Percentiles rank a stretch among this genome's conserved stretches.
Conservation (phyloP, 768 basidiomycete genomes). For the Stropharia rugosoannulata region DNA sequence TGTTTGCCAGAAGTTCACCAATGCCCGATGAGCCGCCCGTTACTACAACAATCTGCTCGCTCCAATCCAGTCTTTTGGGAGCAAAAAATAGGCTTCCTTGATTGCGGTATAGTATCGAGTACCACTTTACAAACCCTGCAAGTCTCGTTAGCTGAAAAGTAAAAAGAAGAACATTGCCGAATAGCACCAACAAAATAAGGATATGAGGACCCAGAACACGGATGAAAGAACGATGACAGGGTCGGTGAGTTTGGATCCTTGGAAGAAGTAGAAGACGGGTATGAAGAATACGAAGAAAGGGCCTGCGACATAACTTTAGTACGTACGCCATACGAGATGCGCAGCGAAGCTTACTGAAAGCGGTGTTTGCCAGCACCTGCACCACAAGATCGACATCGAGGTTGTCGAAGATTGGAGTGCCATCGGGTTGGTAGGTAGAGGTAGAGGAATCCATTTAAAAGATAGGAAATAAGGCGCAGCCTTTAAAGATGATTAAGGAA, state of each 20-base stretch:
- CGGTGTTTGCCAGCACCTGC: slow-evolving; percentile 76
- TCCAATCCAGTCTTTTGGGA: slow-evolving; percentile 73
- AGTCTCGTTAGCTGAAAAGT: background rate
- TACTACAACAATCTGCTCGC: slow-evolving; percentile 84
- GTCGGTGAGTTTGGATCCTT: slow-evolving; percentile 54
- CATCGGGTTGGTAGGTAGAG: slow-evolving; percentile 27
- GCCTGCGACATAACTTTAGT: slow-evolving; percentile 40
- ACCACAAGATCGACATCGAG: slow-evolving; percentile 77
- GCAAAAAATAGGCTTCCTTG: slow-evolving; percentile 64
- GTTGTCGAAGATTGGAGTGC: slow-evolving; percentile 60
- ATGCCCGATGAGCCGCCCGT: slow-evolving; percentile 95
- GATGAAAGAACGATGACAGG: slow-evolving; percentile 49
- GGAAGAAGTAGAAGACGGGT: slow-evolving; percentile 76
- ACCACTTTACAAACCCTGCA: slow-evolving; percentile 69
- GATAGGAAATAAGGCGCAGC: slow-evolving; percentile 29
- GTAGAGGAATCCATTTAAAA: slow-evolving; percentile 26
- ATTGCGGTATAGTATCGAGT: slow-evolving; percentile 73
- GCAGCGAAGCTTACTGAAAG: slow-evolving; percentile 59
- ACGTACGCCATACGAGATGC: background rate
- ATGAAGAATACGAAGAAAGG: slow-evolving; percentile 85
- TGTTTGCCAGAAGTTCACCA: slow-evolving; percentile 85
- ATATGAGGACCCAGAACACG: slow-evolving; percentile 58
- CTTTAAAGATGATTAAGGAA: slow-evolving; percentile 16
- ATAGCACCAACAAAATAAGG: slow-evolving; percentile 60
- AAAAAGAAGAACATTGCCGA: background rate